Evolutionary conservation across 805 yeast genomes (phyloP), one percentile per base, ranked within the genome.

Genomic region (Pichia deserticola): DNA sequence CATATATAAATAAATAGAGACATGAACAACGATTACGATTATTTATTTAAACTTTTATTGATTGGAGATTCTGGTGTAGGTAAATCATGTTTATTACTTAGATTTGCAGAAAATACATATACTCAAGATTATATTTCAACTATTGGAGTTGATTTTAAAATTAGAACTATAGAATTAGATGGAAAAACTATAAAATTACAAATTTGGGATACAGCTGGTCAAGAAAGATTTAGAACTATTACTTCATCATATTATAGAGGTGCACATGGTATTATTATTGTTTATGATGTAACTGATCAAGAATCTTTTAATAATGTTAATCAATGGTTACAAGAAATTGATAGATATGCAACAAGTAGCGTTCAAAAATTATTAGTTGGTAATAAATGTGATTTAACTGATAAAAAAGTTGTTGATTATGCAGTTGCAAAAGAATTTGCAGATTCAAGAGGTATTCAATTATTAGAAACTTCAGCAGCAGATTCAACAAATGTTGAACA

Each of bases 121-220:
- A 89, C 97, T 42, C 95, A 90, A 61, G 96, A 93, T 61, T 93
- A 92, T 72, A 90, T 93, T 63, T 88, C 97, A 50, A 93, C 99
- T 42, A 93, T 93, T 66, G 99, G 99, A 51, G 98, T 93, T 48
- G 99, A 93, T 68, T 93, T 93, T 76, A 79, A 79, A 62, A 86
- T 86, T 66, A 82, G 89, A 73, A 86, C 93, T 45, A 85, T 86
- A 49, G 98, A 93, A 66, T 76, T 93, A 53, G 97, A 93, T 61
- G 98, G 98, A 57, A 93, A 93, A 75, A 88, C 96, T 48, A 93
- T 93, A 67, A 93, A 93, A 73, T 79, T 93, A 65, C 99, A 93
- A 74, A 92, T 93, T 65, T 93, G 99, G 99, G 99, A 93, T 67
- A 93, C 99, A 50, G 99, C 98, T 11, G 99, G 99, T 43, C 99